These are phyloP conservation scores for Tylopilus sp. DNA, from an alignment of 1,284 basidiomycete species.

Conservation along the genomic window DNA sequence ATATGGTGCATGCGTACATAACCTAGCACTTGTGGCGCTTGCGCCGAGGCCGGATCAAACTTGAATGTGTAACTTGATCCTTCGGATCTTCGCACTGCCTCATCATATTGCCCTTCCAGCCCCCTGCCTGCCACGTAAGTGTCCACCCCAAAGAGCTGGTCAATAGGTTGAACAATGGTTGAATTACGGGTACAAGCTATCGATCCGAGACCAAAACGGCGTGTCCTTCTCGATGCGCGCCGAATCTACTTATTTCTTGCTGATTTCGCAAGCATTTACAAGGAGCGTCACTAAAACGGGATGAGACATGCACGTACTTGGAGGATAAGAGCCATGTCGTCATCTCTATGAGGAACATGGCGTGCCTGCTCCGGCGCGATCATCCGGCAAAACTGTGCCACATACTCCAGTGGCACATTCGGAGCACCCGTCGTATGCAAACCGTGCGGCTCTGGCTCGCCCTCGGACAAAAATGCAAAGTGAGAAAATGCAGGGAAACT, in stretches of 20 bases:
- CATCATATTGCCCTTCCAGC: too few species aligned
- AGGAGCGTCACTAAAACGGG: constrained; percentile 56
- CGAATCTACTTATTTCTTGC: constrained; percentile 49
- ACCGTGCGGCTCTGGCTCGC: constrained; percentile 62
- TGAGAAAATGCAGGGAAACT: not conserved
- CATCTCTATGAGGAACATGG: constrained; percentile 74
- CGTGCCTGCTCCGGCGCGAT: constrained; percentile 73
- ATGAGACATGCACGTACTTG: constrained; percentile 10
- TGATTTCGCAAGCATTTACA: too few species aligned
- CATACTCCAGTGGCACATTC: constrained; percentile 51
- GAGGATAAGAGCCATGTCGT: constrained; percentile 15
- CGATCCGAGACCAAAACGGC: constrained; percentile 19
- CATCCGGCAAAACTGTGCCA: constrained; percentile 65
- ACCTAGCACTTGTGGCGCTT: too few species aligned
- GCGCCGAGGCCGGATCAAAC: too few species aligned
- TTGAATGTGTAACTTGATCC: too few species aligned
- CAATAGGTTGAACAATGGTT: constrained; percentile 68
- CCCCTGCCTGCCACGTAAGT: too few species aligned
- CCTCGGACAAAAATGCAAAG: too few species aligned
- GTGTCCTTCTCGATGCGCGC: not conserved
- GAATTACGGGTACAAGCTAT: constrained; percentile 63
- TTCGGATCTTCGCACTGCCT: too few species aligned
- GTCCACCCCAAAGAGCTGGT: constrained; percentile 43
- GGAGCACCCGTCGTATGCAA: constrained; percentile 50
- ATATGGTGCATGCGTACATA: too few species aligned